Evolutionary conservation across 2,329 filamentous ascomycete genomes (phyloP).

Genomic region (Clarireedia paspali): DNA sequence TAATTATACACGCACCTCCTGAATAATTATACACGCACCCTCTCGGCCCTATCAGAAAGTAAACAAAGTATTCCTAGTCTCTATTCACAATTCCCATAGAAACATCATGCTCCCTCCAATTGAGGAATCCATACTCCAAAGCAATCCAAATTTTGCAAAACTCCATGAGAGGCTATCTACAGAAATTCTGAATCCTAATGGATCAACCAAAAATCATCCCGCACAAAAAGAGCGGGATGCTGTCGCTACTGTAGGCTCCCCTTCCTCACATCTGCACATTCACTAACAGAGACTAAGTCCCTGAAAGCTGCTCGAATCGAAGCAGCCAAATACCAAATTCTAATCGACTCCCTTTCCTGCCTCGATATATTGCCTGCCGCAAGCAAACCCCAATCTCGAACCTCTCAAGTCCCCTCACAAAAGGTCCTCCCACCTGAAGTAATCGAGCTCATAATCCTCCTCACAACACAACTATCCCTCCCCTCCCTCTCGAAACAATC

Average conservation of each 20-base stretch:
- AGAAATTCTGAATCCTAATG: conserved; percentile 48
- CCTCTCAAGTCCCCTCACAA: conserved; percentile 4
- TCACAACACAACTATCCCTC: conserved; percentile 37
- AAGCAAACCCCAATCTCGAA: conserved; percentile 18
- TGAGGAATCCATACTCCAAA: conserved; percentile 44
- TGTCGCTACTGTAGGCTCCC: conserved; percentile 42
- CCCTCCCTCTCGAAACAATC: conserved; percentile 31
- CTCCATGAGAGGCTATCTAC: conserved; percentile 49
- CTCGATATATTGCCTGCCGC: conserved; percentile 30
- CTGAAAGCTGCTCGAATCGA: conserved; percentile 41
- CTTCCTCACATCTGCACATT: background rate
- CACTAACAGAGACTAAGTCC: conserved; percentile 37
- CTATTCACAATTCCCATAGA: too few relatives aligned
- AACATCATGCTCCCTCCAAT: conserved; percentile 49
- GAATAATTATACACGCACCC: too few relatives aligned
- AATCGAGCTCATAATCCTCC: conserved; percentile 46
- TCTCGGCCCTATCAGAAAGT: too few relatives aligned
- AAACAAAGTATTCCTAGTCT: too few relatives aligned
- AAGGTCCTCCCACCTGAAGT: conserved; percentile 36
- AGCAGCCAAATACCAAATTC: conserved; percentile 42
- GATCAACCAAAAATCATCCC: conserved; percentile 47
- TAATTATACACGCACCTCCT: too few relatives aligned
- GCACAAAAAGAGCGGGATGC: conserved; percentile 42
- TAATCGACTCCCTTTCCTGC: conserved; percentile 42
- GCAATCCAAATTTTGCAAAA: conserved; percentile 52